Base-by-base conservation (phyloP, 768 basidiomycete genomes). In the Neoboletus magnificus region DNA sequence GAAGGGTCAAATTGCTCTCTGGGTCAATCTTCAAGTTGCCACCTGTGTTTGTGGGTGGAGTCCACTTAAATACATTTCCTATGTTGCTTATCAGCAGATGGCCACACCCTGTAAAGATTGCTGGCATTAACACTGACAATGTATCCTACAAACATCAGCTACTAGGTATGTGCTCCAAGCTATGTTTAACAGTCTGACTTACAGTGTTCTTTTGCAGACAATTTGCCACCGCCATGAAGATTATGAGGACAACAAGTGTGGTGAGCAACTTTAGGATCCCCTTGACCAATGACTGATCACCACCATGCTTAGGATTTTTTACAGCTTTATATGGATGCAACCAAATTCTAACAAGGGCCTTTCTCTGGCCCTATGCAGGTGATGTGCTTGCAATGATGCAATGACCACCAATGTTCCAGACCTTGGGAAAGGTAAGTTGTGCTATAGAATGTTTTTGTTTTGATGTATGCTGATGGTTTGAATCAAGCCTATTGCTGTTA, bases 301-400 rank as follows among this genome's bases (percentile, higher is more conserved):
- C 15, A 16, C 13, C 33, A 13, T 35, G 33, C 15, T 35, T 35
- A 16, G 33, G 33, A 35, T 12, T 16, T 13, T 35, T 35, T 13
- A 35, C 15, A 12, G 33, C 33, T 16, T 10, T 5, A 20, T 39
- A 50, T 11, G 41, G 50, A 36, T 58, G 37, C 3, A 1, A 7
- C 57, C 57, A 59, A 16, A 59, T 6, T 2, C 25, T 40, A 18
- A 59, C 22, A 22, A 35, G 5, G 16, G 35, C 41, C 22, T 51
- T 42, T 36, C 23, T 43, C 1, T 18, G 15, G 20, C 53, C 25
- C 4, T 13, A 9, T 13, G 35, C 20, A 18, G 27, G 12, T 11
- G 45, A 54, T 16, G 44, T 35, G 13, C 57, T 48, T 5, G 54
- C 49, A 43, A 59, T n/a, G 2, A 55, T 55, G 27, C 57, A 59